These are phyloP conservation scores for Neoboletus subvelutipes DNA, from an alignment of 768 basidiomycete genomes.

Conservation along the genomic window DNA sequence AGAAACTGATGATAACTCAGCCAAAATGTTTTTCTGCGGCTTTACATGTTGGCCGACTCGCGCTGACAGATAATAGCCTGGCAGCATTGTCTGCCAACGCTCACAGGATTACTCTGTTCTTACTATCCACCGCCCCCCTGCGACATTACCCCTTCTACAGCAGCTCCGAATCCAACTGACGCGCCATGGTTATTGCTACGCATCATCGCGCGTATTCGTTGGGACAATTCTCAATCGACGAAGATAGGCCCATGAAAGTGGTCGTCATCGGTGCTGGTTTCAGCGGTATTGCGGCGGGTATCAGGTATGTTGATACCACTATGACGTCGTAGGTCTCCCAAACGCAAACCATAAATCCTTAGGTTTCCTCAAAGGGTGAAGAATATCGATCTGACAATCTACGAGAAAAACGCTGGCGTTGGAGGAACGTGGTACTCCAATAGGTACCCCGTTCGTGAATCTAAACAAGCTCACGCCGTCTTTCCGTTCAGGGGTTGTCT, in stretches of 20 bases:
- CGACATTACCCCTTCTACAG: background rate
- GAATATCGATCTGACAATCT: conserved; percentile 55
- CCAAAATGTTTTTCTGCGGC: background rate
- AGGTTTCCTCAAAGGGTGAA: conserved; percentile 54
- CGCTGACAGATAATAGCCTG: background rate
- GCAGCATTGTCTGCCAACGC: background rate
- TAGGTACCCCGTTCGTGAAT: conserved; percentile 46
- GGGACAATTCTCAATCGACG: conserved; percentile 51
- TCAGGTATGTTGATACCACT: conserved; percentile 38
- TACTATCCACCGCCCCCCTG: background rate
- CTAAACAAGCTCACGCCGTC: background rate
- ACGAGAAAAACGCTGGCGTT: conserved; percentile 57
- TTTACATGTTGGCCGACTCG: background rate
- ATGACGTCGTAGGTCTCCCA: background rate
- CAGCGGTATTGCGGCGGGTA: conserved; percentile 58
- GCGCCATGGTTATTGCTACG: background rate
- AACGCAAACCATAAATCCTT: background rate
- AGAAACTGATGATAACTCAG: background rate
- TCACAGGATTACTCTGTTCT: background rate
- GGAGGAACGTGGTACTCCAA: conserved; percentile 65
- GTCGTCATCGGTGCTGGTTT: conserved; percentile 59
- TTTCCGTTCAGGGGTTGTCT: conserved; percentile 43
- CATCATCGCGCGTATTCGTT: conserved; percentile 21
- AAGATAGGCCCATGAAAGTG: conserved; percentile 52
- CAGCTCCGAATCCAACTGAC: too few relatives aligned